phyloP scores from a whole-genome alignment of 495 filamentous ascomycete species.

The Daldinia bambusicola region DNA sequence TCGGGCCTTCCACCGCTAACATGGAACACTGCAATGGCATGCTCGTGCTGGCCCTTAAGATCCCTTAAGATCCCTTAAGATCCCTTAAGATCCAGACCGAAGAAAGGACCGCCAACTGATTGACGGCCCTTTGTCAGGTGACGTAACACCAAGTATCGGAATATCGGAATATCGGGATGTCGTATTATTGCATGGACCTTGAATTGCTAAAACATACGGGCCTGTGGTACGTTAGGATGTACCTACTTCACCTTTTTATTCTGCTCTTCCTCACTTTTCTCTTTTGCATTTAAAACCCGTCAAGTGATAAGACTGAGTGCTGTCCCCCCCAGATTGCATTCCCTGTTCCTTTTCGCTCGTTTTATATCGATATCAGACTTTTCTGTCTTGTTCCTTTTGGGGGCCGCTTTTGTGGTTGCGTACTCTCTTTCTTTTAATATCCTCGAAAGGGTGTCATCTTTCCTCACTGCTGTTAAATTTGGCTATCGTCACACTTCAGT shows the following conservation, averaged over 20 bases:
- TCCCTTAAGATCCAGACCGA: slow-evolving; percentile 23
- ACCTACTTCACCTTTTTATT: slow-evolving; percentile 19
- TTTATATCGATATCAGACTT: slow-evolving; percentile 17
- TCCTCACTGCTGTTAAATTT: slow-evolving; percentile 35
- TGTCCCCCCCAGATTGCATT: slow-evolving; percentile 5
- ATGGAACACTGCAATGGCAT: slow-evolving; percentile 29
- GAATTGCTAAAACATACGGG: neutral
- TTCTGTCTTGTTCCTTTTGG: slow-evolving; percentile 20
- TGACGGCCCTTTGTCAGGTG: slow-evolving; percentile 20
- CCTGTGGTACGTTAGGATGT: neutral
- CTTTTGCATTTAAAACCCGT: slow-evolving; percentile 10
- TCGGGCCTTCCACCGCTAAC: slow-evolving; percentile 31
- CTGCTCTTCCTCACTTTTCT: neutral
- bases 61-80: too few relatives aligned
- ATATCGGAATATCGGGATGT: slow-evolving; percentile 11
- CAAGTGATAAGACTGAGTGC: slow-evolving; percentile 11
- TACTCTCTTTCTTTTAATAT: slow-evolving; percentile 41
- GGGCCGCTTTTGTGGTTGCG: slow-evolving; percentile 24
- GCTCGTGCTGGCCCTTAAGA: slow-evolving; percentile 34
- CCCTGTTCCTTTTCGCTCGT: slow-evolving; percentile 2
- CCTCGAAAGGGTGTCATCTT: slow-evolving; percentile 37
- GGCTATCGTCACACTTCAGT: slow-evolving; percentile 29
- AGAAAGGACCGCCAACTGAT: slow-evolving; percentile 28
- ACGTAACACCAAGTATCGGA: slow-evolving; percentile 1
- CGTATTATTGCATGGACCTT: slow-evolving; percentile 28